Base-by-base conservation (phyloP, 352 stramenopile genomes). In the Thalassiosira exigua region DNA sequence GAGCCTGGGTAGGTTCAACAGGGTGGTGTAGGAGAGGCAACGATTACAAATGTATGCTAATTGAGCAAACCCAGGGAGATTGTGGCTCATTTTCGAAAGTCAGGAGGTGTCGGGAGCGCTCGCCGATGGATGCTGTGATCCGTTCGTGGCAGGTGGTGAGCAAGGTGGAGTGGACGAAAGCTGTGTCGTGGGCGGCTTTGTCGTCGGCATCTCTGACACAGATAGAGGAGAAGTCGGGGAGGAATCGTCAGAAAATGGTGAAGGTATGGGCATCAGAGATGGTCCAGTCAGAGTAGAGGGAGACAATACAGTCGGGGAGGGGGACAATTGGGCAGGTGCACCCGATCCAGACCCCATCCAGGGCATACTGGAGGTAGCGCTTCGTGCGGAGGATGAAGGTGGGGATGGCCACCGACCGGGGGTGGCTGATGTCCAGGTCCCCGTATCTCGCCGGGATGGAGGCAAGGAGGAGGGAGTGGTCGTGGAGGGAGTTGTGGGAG, bases 361-460 rank as follows among this genome's bases (percentile, higher is more conserved):
- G 41, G 17, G 52, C 21, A 36, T 66, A 66, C 11, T 56, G 4
- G 2, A 77, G 41, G 17, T 3, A n/a, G 14, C 68, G 53, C 24
- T 50, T 51, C 22, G 56, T 77, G 4, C 26, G 33, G 3, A 77
- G 50, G 4, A 71, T 53, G n/a, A 77, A 64, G 1, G 42, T 46
- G 9, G 68, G 68, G 14, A 77, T 77, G 36, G 68, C 39, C 1
- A 19, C 9, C 2, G 56, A 12, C 1, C 33, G 4, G 19, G 68
- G 68, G 48, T 71, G 56, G 46, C 59, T 21, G 12, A 77, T 14
- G 24, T 46, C 68, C 2, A 77, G 51, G 42, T 57, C 68, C 2
- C 68, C 68, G 3, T 71, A 21, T 2, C 1, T 48, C 19, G 32
- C 9, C 3, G 57, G 30, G 0, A 77, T 71, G 1, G 39, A 24